Base-by-base conservation (phyloP, 2,329 filamentous ascomycete species). In the Colletotrichum chrysophilum region DNA sequence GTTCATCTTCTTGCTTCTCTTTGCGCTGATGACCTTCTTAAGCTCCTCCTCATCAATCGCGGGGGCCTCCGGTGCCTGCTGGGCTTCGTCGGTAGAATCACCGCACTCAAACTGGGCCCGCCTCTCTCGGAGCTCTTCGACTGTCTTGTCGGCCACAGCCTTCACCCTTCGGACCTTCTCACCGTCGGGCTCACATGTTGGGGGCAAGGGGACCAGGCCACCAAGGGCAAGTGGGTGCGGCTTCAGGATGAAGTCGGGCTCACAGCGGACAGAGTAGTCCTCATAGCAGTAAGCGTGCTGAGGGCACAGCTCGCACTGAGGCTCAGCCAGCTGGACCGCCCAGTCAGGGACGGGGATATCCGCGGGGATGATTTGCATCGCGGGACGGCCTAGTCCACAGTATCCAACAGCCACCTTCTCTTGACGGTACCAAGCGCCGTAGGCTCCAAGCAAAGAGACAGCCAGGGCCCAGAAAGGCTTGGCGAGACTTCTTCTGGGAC, bases 381-480 rank as follows among this genome's bases (percentile, higher is more conserved):
- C 91, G 64, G 91, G 88, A 69, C 93, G 91, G 28, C 94, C 97
- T 69, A 98, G 91, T 14, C 96, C 96, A 82, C 97, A 99, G 82
- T 98, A 99, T 38, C 97, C 97, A 24, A 98, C 95, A 18, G 95
- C 94, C n/a, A 98, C 88, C 88, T 98, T 98, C 85, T 99, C 97
- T 82, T 98, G 95, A 65, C 96, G 90, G 87, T 96, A 99, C 91
- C 96, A 97, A 10, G 91, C 91, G 34, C 90, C 94, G 78, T 98
- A 95, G 1, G 93, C 92, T 36, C 90, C 90, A 8, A 97, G 84
- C 12, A 97, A 85, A 0, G 94, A 93, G 24, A 94, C 82, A 4
- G 96, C 83, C 3, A 98, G 88, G 7, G 96, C 91, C 83, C 92
- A 92, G 4, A 96, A 88, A 18, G 95, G 93, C 1, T 91, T 91